Base-by-base conservation (phyloP, 2,329 filamentous ascomycete species). In the Pleurostoma richardsiae region DNA sequence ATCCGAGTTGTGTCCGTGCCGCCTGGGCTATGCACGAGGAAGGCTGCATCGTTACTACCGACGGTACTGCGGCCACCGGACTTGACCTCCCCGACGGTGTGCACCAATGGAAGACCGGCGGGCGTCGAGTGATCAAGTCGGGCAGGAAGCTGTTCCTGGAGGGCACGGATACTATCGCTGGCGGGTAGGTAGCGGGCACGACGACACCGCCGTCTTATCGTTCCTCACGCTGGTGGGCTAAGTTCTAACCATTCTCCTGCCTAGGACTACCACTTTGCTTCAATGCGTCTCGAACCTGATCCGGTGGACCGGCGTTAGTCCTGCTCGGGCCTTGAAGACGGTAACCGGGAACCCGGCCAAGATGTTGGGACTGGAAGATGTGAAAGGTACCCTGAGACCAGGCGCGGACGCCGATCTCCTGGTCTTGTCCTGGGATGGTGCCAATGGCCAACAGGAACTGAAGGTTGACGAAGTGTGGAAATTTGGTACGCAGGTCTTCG, bases 1-100 rank as follows among this genome's bases (percentile, higher is more conserved):
- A 94, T 55, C 87, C 88, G 1, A 90, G 87, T 1, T 85, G 85
- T 0, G 81, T 94, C 63, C 89, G 88, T 61, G 89, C 94, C 49
- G 89, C 89, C 2, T 92, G 83, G 69, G 86, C 87, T 52, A 83
- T 88, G 2, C 87, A 94, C 59, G 87, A 87, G 0, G 77, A 85
- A 6, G 90, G 89, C 2, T 82, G 90, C 57, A 86, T 94, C 50
- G 77, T 95, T 11, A 88, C 95, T 41, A 94, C 90, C 0, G 90
- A 95, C 63, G 89, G 33, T 36, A 36, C 33, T n/a, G 8, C 89
- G 3, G 91, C 92, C 86, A 81, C 85, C 51, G 74, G 92, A 2
- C 83, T 87, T 29, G 89, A 88, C 2, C 72, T 92, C 44, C 85
- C 86, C 0, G 88, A 94, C 56, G 90, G 89, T 3, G 74, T 79